Conservation (phyloP, 805 yeast genomes). For the Saccharomyces paradoxus region DNA sequence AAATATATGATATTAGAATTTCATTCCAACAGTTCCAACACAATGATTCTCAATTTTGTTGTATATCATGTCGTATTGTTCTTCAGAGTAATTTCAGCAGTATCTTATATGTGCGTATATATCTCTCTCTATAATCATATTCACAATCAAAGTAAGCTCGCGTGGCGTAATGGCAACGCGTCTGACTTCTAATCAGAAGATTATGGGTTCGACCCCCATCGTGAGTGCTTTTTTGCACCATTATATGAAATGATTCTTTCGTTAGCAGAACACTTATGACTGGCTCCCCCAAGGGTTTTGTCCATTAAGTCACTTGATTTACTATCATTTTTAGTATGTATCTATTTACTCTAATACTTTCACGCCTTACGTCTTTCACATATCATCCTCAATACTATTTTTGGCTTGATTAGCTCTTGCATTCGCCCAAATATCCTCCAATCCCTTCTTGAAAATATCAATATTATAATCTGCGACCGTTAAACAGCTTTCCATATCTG, state of each 20-base stretch:
- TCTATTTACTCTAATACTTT: neutral
- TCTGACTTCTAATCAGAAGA: conserved; percentile 50
- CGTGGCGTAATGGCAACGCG: conserved; percentile 53
- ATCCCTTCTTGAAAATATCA: conserved; percentile 64
- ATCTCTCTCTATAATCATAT: too few species aligned
- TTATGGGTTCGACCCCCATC: conserved; percentile 51
- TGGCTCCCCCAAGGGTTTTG: too few species aligned
- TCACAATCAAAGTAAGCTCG: too few species aligned
- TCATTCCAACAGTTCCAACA: too few species aligned
- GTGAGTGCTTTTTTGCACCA: conserved; percentile 35
- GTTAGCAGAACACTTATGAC: too few species aligned
- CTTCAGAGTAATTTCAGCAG: too few species aligned
- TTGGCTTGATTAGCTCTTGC: conserved; percentile 18
- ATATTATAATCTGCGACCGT: conserved; percentile 86
- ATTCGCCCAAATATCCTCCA: conserved; percentile 53
- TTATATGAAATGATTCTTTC: too few species aligned
- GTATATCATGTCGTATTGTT: too few species aligned
- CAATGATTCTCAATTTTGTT: too few species aligned
- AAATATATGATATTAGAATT: too few species aligned
- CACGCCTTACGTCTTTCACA: neutral
- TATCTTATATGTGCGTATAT: too few species aligned
- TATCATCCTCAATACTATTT: neutral
- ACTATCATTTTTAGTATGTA: neutral
- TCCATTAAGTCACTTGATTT: neutral
- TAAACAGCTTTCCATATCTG: conserved; percentile 39